These are phyloP conservation scores for Ophiostoma montium DNA, from an alignment of 2,329 filamentous ascomycete genomes.

Conservation along the genomic window DNA sequence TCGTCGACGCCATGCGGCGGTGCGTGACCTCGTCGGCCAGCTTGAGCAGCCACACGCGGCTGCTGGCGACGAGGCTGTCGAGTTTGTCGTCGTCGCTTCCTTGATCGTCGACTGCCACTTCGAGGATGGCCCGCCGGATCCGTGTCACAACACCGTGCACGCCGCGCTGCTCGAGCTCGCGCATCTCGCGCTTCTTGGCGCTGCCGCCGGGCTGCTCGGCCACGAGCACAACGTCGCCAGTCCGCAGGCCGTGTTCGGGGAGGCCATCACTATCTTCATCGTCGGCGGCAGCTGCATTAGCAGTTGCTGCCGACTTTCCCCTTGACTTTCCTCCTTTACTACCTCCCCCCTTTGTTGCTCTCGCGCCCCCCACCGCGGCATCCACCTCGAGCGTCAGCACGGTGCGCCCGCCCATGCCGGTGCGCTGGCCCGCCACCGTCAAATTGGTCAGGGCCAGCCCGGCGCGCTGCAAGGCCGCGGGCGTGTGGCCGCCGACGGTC, in stretches of 20 bases:
- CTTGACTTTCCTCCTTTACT: not conserved
- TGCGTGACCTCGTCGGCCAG: conserved; percentile 56
- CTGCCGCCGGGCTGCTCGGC: conserved; percentile 60
- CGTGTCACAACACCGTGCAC: conserved; percentile 56
- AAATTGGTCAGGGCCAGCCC: conserved; percentile 73
- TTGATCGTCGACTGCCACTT: conserved; percentile 53
- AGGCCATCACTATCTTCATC: conserved; percentile 30
- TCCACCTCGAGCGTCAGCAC: conserved; percentile 60
- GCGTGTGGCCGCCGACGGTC: conserved; percentile 54
- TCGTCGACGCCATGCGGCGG: conserved; percentile 48
- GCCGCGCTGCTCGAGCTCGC: conserved; percentile 54
- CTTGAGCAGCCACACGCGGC: conserved; percentile 49
- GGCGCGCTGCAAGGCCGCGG: conserved; percentile 55
- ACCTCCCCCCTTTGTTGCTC: not conserved
- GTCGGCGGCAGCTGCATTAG: not conserved
- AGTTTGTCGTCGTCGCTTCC: not conserved
- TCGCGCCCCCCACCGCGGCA: conserved; percentile 39
- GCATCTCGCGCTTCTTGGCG: conserved; percentile 59
- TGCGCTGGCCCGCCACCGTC: conserved; percentile 59
- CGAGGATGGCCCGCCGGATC: conserved; percentile 42
- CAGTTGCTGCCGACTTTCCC: conserved; percentile 6
- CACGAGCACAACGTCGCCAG: conserved; percentile 65
- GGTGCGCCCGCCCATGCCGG: conserved; percentile 80
- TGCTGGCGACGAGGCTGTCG: not conserved
- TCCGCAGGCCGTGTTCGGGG: conserved; percentile 60